Percentiles rank a stretch among this genome's conserved stretches.
Conservation (phyloP, 768 basidiomycete species). For the Trametes gibbosa region DNA sequence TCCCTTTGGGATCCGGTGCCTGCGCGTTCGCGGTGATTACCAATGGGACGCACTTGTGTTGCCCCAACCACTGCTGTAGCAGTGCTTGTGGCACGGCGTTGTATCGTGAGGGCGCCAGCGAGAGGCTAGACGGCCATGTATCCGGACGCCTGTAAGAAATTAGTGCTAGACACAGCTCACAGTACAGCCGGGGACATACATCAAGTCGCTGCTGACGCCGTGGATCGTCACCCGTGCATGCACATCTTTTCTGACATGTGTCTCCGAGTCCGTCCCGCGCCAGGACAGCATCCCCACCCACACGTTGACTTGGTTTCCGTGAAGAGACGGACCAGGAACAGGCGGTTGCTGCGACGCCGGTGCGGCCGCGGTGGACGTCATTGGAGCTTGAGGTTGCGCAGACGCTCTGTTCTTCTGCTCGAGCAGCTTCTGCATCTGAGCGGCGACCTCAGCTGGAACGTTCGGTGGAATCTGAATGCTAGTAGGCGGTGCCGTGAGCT, state of each 20-base stretch:
- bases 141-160: constrained; percentile 41
- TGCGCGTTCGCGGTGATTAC: constrained; percentile 36
- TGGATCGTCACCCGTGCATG: constrained; percentile 39
- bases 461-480: constrained; percentile 7
- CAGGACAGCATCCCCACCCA: constrained; percentile 54
- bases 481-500: neutral
- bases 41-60: constrained; percentile 35
- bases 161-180: neutral
- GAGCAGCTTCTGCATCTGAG: constrained; percentile 48
- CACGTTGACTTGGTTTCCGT: constrained; percentile 6
- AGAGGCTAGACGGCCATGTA: constrained; percentile 51
- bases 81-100: constrained; percentile 38
- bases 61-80: constrained; percentile 46
- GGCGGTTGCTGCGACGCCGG: neutral
- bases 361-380: neutral
- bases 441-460: constrained; percentile 24
- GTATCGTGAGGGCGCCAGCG: constrained; percentile 40
- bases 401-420: constrained; percentile 41
- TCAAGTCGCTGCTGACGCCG: constrained; percentile 24
- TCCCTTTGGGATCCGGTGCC: constrained; percentile 35
- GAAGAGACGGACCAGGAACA: neutral
- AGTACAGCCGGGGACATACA: constrained; percentile 31
- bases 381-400: neutral
- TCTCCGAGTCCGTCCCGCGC: constrained; percentile 36
- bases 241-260: constrained; percentile 41